Evolutionary conservation across 129 eudicot genomes (phyloP), one percentile per base, ranked within the genome.

Genomic region (Erigeron canadensis): DNA sequence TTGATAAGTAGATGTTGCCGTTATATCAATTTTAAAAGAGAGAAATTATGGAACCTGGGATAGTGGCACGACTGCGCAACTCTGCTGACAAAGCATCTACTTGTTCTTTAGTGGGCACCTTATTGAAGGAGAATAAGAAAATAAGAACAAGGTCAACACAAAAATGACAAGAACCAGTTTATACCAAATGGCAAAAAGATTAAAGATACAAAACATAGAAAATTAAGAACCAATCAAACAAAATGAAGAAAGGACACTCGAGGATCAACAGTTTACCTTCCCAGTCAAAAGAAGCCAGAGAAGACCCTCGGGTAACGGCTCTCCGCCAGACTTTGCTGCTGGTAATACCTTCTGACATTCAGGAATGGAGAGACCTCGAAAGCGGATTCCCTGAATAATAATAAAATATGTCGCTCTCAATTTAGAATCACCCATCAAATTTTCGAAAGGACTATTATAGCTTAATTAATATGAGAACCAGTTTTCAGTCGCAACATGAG

Each of bases 231-330:
- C 34, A 28, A 28, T 28, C 34, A 28, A 3, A 57, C 7, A 56
- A 16, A 62, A 15, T 0, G 19, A 43, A 37, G 21, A 38, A 38
- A n/a, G 19, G 11, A 63, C 15, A 23, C 55, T 50, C 39, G 34
- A 28, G 34, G 1, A 28, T 1, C 34, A 0, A 28, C 34, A 28
- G 76, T 72, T 61, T 77, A 95, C 99, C 86, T 90, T 95, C 78
- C 99, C 99, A 7, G 99, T 95, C 67, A 95, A 78, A 68, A 95
- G 96, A 72, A 95, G 99, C 99, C 97, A 95, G 45, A 95, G 94
- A 56, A 95, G 97, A 71, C 99, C 99, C 81, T 95, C 99, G 43
- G 99, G 99, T 80, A 95, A 71, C 65, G 99, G 99, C 73, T 95
- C 99, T 75, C 99, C 99, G 53, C 81, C 87, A 63, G 94, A 86